These are phyloP conservation scores for Platismatia glauca DNA, from an alignment of 495 filamentous ascomycete species.

Conservation along the genomic window DNA sequence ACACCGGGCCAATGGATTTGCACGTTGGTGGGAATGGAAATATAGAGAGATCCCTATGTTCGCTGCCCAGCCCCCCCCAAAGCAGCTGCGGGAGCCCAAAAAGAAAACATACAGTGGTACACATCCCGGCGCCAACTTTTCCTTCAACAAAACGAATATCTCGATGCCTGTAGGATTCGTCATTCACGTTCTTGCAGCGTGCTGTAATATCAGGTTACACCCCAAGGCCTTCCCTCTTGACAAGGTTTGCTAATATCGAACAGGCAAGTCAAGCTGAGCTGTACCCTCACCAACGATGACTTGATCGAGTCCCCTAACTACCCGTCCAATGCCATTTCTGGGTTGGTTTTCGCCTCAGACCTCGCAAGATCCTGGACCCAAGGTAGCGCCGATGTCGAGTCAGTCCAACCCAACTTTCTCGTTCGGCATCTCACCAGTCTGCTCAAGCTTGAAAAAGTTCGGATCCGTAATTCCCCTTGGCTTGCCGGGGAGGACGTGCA, in stretches of 20 bases:
- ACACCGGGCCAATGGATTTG: constrained; percentile 15
- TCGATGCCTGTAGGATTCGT: constrained; percentile 8
- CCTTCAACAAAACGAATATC: background rate
- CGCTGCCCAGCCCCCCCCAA: background rate
- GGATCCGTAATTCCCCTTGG: background rate
- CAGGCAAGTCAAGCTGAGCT: constrained; percentile 1
- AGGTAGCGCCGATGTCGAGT: constrained; percentile 2
- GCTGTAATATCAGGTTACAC: constrained; percentile 12
- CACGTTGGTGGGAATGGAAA: constrained; percentile 33
- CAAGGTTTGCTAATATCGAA: background rate
- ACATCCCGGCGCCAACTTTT: background rate
- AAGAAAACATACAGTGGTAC: background rate
- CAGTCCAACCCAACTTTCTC: background rate
- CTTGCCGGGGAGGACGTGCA: background rate
- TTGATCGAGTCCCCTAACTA: background rate
- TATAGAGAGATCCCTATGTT: constrained; percentile 17
- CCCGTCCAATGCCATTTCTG: constrained; percentile 3
- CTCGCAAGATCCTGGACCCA: constrained; percentile 7
- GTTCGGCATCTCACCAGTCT: background rate
- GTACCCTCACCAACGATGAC: background rate
- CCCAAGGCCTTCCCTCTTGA: background rate
- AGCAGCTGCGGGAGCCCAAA: background rate
- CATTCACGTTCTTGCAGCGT: constrained; percentile 10
- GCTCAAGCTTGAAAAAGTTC: background rate
- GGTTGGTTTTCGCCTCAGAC: constrained; percentile 9